phyloP scores from a whole-genome alignment of 2,329 filamentous ascomycete genomes.

The Neonectria neomacrospora region DNA sequence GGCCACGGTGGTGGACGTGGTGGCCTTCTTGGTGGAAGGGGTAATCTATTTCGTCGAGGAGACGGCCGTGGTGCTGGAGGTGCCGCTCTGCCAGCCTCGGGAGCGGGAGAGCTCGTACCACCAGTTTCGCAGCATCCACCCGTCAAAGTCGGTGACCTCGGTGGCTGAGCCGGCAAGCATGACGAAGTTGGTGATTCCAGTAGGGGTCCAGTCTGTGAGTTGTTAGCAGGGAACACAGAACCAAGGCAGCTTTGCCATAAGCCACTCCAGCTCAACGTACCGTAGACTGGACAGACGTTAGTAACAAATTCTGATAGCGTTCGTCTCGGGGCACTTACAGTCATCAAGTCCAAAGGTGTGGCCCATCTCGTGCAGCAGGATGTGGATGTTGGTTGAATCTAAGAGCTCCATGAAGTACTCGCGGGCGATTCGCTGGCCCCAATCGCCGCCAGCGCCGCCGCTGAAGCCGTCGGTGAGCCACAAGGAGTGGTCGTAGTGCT shows the following conservation, averaged over 20 bases:
- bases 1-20: background rate
- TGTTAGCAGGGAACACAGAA: slow-evolving; percentile 3
- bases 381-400: slow-evolving; percentile 53
- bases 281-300: slow-evolving; percentile 32
- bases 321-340: slow-evolving; percentile 36
- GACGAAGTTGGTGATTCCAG: slow-evolving; percentile 55
- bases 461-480: slow-evolving; percentile 59
- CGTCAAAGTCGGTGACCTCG: slow-evolving; percentile 59
- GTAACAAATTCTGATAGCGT: background rate
- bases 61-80: background rate
- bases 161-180: slow-evolving; percentile 57
- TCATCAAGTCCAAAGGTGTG: slow-evolving; percentile 58
- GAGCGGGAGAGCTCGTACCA: slow-evolving; percentile 52
- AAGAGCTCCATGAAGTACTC: slow-evolving; percentile 57
- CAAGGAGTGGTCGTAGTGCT: slow-evolving; percentile 58
- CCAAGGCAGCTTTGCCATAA: background rate
- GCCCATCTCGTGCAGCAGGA: slow-evolving; percentile 59
- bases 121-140: slow-evolving; percentile 61
- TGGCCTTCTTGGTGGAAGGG: background rate
- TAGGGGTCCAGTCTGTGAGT: slow-evolving; percentile 54
- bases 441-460: slow-evolving; percentile 59
- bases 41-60: background rate
- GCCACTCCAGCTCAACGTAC: slow-evolving; percentile 15
- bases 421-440: slow-evolving; percentile 57
- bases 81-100: slow-evolving; percentile 42